Evolutionary conservation across 768 basidiomycete species (phyloP).

Genomic region (Boletus bicolor): DNA sequence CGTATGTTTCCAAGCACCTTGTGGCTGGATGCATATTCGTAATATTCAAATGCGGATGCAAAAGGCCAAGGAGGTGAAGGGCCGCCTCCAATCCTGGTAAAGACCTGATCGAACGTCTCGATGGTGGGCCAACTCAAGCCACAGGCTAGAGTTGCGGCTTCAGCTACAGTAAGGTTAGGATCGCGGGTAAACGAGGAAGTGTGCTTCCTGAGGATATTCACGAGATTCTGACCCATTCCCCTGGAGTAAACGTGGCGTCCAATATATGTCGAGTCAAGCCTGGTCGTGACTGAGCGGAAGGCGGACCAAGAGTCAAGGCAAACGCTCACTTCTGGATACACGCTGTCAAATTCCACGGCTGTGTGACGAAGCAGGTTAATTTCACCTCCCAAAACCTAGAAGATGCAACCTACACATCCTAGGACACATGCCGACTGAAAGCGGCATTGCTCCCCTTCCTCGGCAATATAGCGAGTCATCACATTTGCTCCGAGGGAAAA

Average conservation of each 20-base stretch:
- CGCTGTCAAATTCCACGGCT: slow-evolving; percentile 50
- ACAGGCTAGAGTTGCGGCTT: slow-evolving; percentile 44
- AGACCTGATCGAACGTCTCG: slow-evolving; percentile 54
- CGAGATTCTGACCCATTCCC: slow-evolving; percentile 75
- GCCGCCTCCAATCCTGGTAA: slow-evolving; percentile 71
- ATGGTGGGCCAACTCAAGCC: slow-evolving; percentile 53
- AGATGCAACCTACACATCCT: slow-evolving; percentile 58
- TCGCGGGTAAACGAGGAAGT: slow-evolving; percentile 43
- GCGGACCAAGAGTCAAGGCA: slow-evolving; percentile 7
- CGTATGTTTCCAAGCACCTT: slow-evolving; percentile 53
- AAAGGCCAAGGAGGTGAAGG: slow-evolving; percentile 54
- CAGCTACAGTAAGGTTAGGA: slow-evolving; percentile 48
- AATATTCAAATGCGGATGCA: slow-evolving; percentile 44
- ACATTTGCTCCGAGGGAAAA: slow-evolving; percentile 95
- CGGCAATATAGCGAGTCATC: slow-evolving; percentile 82
- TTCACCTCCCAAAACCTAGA: slow-evolving; percentile 10
- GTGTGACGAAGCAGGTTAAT: slow-evolving; percentile 7
- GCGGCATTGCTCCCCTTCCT: slow-evolving; percentile 67
- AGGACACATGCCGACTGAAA: slow-evolving; percentile 65
- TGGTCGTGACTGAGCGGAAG: slow-evolving; percentile 26
- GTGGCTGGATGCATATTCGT: slow-evolving; percentile 57
- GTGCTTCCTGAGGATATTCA: slow-evolving; percentile 54
- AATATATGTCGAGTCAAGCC: slow-evolving; percentile 53
- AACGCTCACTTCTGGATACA: slow-evolving; percentile 35
- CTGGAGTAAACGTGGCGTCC: slow-evolving; percentile 68